phyloP scores from a whole-genome alignment of 306 rosid genomes.

The Inga laurina region DNA sequence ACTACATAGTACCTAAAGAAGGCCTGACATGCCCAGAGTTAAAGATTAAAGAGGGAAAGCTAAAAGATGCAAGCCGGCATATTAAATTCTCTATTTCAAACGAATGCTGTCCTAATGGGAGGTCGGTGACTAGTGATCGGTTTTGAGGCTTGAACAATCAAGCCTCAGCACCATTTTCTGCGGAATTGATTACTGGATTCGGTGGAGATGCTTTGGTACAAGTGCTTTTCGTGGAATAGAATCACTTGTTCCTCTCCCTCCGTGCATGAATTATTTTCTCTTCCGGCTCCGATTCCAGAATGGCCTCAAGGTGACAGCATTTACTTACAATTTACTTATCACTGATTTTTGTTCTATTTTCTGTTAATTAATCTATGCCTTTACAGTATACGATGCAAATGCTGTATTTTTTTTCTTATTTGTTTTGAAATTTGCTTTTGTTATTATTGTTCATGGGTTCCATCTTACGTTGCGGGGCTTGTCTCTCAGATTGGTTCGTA shows the following conservation, averaged over 20 bases:
- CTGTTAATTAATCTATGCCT: not conserved
- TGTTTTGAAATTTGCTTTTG: not conserved
- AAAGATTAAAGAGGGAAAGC: no score
- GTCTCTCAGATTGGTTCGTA: not conserved
- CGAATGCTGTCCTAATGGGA: not conserved
- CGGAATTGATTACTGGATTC: not conserved
- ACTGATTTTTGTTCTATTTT: not conserved
- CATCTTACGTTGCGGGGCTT: not conserved
- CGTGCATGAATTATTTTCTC: conserved; percentile 51
- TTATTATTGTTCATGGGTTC: not conserved
- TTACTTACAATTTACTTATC: no score
- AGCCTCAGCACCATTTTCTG: conserved; percentile 1
- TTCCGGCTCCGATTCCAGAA: conserved; percentile 56
- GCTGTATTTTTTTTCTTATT: not conserved
- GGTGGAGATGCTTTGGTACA: conserved; percentile 43
- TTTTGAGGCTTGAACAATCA: conserved; percentile 8
- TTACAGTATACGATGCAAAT: not conserved
- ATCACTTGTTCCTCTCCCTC: conserved; percentile 27
- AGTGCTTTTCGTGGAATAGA: conserved; percentile 46
- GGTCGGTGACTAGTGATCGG: not conserved
- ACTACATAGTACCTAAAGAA: no score
- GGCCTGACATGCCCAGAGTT: no score
- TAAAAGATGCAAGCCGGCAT: no score
- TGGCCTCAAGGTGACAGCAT: conserved; percentile 69
- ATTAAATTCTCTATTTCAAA: not conserved